Percentiles rank a stretch among this genome's conserved stretches.
Evolutionary conservation across 1,284 basidiomycete species (phyloP).

Genomic region (Papiliotrema nemorosa): DNA sequence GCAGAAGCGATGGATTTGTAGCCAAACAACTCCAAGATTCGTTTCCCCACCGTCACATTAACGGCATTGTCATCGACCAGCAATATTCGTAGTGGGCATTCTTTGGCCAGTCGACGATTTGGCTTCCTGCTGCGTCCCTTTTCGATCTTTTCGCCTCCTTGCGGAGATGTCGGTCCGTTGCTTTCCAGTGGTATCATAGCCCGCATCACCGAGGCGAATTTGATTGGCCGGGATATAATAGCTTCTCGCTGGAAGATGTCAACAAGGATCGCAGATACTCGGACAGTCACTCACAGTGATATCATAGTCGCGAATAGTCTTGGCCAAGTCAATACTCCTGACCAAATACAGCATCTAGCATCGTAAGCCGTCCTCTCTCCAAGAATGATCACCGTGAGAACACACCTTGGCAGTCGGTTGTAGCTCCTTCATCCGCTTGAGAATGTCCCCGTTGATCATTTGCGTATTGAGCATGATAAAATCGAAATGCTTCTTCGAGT

Average conservation of each 20-base stretch:
- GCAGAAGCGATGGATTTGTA: conserved; percentile 37
- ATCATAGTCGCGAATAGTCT: conserved; percentile 14
- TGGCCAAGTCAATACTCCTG: conserved; percentile 29
- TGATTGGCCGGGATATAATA: conserved; percentile 42
- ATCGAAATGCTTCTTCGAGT: conserved; percentile 15
- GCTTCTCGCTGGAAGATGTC: conserved; percentile 19
- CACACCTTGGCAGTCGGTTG: conserved; percentile 31
- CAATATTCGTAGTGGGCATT: conserved; percentile 35
- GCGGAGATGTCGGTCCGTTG: not conserved
- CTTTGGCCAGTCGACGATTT: conserved; percentile 9
- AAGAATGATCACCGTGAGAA: too few species aligned
- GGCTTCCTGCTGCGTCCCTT: conserved; percentile 5
- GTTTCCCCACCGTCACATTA: conserved; percentile 38
- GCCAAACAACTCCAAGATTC: conserved; percentile 42
- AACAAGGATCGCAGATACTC: not conserved
- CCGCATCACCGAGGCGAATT: conserved; percentile 27
- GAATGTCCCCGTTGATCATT: conserved; percentile 9
- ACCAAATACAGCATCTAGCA: conserved; percentile 32
- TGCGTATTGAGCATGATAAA: conserved; percentile 28
- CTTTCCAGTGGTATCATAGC: conserved; percentile 19
- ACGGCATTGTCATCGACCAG: conserved; percentile 46
- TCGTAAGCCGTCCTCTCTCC: not conserved
- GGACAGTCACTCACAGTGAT: conserved; percentile 13
- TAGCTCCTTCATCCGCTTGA: conserved; percentile 19
- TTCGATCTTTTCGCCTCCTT: conserved; percentile 1